Evolutionary conservation across 2,329 filamentous ascomycete species (phyloP).

Genomic region (Knoxdaviesia proteae): DNA sequence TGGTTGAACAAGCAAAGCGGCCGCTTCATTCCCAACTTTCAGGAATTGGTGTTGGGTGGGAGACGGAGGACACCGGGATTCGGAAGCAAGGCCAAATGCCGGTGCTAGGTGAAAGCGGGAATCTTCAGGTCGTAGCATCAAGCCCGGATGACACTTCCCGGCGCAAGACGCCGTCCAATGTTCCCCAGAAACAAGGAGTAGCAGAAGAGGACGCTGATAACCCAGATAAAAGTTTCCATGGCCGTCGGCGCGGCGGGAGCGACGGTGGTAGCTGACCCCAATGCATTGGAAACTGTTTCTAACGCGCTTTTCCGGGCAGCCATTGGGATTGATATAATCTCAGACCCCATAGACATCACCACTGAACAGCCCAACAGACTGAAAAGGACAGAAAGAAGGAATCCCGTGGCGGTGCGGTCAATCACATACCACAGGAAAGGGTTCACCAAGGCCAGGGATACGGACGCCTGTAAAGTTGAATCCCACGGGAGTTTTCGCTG

Average conservation of each 20-base stretch:
- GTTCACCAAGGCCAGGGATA: conserved; percentile 77
- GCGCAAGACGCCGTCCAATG: conserved; percentile 59
- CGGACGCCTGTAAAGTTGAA: conserved; percentile 78
- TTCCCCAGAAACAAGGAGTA: conserved; percentile 93
- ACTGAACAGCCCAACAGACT: conserved; percentile 54
- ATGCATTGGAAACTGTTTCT: conserved; percentile 7
- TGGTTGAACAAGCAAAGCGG: no score
- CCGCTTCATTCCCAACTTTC: no score
- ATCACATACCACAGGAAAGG: conserved; percentile 92
- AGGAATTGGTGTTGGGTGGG: no score
- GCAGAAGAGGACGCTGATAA: conserved; percentile 83
- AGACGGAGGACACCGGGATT: no score
- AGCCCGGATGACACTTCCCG: no score
- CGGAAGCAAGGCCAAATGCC: no score
- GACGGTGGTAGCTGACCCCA: no score
- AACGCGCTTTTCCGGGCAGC: conserved; percentile 10
- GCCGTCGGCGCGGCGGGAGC: conserved; percentile 20
- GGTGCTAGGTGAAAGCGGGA: no score
- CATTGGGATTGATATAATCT: conserved; percentile 52
- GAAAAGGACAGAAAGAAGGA: conserved; percentile 56
- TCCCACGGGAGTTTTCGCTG: conserved; percentile 83
- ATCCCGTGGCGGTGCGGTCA: conserved; percentile 70
- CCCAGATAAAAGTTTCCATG: conserved; percentile 64
- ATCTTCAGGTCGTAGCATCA: no score
- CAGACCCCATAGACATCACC: conserved; percentile 55